Evolutionary conservation across 306 rosid genomes (phyloP).

Genomic region (Pachyrhizus erosus): DNA sequence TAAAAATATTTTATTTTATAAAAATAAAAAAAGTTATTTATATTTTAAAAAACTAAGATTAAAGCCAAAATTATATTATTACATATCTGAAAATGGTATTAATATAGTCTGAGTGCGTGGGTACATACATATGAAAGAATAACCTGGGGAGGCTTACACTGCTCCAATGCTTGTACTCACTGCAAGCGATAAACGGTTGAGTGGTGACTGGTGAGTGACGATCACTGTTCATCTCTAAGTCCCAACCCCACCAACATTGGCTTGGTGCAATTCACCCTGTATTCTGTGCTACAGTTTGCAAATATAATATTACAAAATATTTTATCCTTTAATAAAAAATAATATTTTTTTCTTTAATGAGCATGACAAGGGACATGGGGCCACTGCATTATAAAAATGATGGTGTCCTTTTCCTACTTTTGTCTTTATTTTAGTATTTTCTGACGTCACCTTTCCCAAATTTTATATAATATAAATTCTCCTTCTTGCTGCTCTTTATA

Average conservation of each 20-base stretch:
- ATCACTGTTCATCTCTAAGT: slow-evolving; percentile 26
- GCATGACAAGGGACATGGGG: slow-evolving; percentile 54
- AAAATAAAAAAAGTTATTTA: too few relatives aligned
- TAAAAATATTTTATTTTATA: too few relatives aligned
- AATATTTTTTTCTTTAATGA: not conserved
- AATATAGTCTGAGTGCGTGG: too few relatives aligned
- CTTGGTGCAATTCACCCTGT: slow-evolving; percentile 52
- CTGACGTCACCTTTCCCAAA: slow-evolving; percentile 45
- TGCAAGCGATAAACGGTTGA: not conserved
- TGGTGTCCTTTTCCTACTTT: slow-evolving; percentile 60
- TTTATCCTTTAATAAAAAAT: not conserved
- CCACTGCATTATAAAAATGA: slow-evolving; percentile 57
- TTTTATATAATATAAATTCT: slow-evolving; percentile 56
- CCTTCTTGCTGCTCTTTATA: slow-evolving; percentile 39
- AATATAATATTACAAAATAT: slow-evolving; percentile 39
- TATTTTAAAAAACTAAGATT: too few relatives aligned
- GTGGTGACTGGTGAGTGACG: slow-evolving; percentile 33
- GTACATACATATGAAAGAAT: too few relatives aligned
- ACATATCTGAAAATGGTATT: too few relatives aligned
- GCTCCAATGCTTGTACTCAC: not conserved
- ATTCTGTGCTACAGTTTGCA: slow-evolving; percentile 56
- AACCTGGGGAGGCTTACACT: too few relatives aligned
- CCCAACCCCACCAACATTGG: slow-evolving; percentile 58
- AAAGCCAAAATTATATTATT: too few relatives aligned
- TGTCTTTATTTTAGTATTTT: slow-evolving; percentile 63